Conservation (phyloP, 306 rosid genomes). For the Parietaria judaica region DNA sequence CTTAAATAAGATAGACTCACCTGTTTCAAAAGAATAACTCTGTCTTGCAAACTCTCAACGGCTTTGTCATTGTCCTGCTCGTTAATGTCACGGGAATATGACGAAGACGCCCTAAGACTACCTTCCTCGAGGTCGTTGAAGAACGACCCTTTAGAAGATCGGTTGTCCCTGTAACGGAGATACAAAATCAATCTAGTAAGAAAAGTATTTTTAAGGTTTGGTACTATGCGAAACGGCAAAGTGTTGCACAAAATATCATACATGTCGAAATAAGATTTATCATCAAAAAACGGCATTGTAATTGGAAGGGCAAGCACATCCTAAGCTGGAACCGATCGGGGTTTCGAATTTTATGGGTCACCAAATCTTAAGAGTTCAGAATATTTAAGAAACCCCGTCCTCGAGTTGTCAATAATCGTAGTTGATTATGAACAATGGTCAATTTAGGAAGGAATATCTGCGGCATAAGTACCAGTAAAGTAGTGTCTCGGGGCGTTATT, state of each 20-base stretch:
- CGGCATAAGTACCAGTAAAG: no score
- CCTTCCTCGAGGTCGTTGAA: slow-evolving; percentile 90
- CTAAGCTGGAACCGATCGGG: neutral
- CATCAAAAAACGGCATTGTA: neutral
- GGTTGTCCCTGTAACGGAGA: slow-evolving; percentile 51
- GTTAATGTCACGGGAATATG: slow-evolving; percentile 43
- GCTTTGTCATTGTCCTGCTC: slow-evolving; percentile 77
- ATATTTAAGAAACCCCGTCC: no score
- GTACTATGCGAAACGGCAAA: neutral
- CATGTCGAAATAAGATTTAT: neutral
- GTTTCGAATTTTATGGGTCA: no score
- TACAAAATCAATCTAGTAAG: neutral
- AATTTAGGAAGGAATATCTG: no score
- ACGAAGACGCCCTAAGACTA: slow-evolving; percentile 66
- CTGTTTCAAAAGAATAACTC: slow-evolving; percentile 64
- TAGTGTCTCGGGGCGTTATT: no score
- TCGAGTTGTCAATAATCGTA: no score
- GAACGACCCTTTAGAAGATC: slow-evolving; percentile 60
- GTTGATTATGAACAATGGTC: no score
- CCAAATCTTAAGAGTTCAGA: no score
- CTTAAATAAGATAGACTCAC: slow-evolving; percentile 32
- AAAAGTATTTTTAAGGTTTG: no score
- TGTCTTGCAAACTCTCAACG: slow-evolving; percentile 66
- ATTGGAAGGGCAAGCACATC: neutral
- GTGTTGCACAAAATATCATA: no score